Conservation (phyloP, 768 basidiomycete species). For the Thelephora aurantiotincta region DNA sequence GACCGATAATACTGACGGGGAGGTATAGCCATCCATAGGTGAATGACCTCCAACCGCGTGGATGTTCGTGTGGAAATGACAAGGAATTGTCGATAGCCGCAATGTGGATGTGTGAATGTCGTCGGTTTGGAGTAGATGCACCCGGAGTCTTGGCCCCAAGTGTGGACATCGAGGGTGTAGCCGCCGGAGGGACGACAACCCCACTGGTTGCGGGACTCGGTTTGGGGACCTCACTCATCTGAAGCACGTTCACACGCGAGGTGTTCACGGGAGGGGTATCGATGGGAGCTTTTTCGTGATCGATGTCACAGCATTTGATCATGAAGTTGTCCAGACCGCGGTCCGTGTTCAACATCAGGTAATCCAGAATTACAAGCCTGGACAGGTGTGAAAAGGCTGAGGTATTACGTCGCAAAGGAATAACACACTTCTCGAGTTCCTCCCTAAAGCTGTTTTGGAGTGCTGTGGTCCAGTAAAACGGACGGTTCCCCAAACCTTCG, state of each 20-base stretch:
- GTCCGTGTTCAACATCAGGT: constrained; percentile 88
- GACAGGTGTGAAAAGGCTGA: constrained; percentile 2
- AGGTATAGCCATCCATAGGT: constrained; percentile 85
- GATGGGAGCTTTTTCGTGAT: constrained; percentile 63
- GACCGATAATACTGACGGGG: constrained; percentile 73
- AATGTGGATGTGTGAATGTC: constrained; percentile 74
- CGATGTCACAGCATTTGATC: constrained; percentile 81
- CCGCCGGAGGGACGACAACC: constrained; percentile 12
- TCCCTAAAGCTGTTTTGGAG: constrained; percentile 76
- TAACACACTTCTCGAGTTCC: constrained; percentile 71
- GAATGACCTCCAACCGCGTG: constrained; percentile 61
- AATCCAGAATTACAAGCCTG: constrained; percentile 81
- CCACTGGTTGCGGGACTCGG: constrained; percentile 19
- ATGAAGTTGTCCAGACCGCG: constrained; percentile 84
- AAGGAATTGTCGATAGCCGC: constrained; percentile 91
- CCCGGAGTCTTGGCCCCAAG: constrained; percentile 8
- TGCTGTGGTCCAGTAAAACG: constrained; percentile 72
- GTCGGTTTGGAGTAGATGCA: constrained; percentile 27
- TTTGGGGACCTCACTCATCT: constrained; percentile 55
- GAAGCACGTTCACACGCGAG: constrained; percentile 51
- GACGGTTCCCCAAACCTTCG: constrained; percentile 40
- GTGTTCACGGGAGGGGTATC: constrained; percentile 68
- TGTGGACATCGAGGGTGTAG: constrained; percentile 6
- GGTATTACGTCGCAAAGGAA: constrained; percentile 4
- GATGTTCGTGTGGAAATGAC: constrained; percentile 86